Percentiles rank a stretch among this genome's conserved stretches.
Conservation (phyloP, 2,329 filamentous ascomycete species). For the Trichoderma atrobrunneum region DNA sequence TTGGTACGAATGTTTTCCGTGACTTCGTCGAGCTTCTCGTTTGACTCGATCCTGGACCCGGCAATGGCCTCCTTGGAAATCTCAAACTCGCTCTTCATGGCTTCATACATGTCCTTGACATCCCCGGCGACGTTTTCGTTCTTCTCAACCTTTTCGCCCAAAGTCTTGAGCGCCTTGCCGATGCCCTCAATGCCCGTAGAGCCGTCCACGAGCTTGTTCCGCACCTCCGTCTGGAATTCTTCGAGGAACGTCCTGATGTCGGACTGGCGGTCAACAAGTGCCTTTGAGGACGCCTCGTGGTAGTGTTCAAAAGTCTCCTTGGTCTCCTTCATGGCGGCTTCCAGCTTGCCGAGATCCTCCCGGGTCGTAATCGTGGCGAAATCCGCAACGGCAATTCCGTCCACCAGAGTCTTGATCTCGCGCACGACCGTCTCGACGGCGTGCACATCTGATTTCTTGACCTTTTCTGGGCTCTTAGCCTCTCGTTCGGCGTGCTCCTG, state of each 20-base stretch:
- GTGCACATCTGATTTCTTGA: constrained; percentile 80
- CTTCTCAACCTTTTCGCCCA: constrained; percentile 61
- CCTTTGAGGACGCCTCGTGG: constrained; percentile 71
- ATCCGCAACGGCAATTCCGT: constrained; percentile 69
- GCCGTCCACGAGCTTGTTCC: constrained; percentile 73
- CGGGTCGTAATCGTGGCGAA: constrained; percentile 70
- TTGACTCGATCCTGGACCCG: constrained; percentile 75
- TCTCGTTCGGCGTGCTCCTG: constrained; percentile 55
- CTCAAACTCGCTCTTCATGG: constrained; percentile 83
- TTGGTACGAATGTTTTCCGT: constrained; percentile 54
- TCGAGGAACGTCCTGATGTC: constrained; percentile 76
- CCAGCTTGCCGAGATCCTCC: constrained; percentile 65
- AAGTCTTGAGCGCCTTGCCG: constrained; percentile 64
- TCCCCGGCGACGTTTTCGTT: constrained; percentile 59
- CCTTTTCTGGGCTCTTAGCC: constrained; percentile 57
- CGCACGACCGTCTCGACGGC: constrained; percentile 75
- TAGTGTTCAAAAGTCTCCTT: constrained; percentile 66
- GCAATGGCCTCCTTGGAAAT: constrained; percentile 77
- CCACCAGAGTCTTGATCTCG: constrained; percentile 79
- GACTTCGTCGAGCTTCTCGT: constrained; percentile 68
- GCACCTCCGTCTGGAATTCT: constrained; percentile 73
- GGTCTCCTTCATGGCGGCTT: constrained; percentile 67
- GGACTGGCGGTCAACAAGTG: constrained; percentile 76
- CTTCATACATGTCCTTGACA: constrained; percentile 68
- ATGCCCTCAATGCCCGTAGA: constrained; percentile 69